A percentile compares a stretch with the other conserved stretches of the same genome.
phyloP scores from a whole-genome alignment of 2,329 filamentous ascomycete genomes.

The Pseudogymnoascus pannorum region DNA sequence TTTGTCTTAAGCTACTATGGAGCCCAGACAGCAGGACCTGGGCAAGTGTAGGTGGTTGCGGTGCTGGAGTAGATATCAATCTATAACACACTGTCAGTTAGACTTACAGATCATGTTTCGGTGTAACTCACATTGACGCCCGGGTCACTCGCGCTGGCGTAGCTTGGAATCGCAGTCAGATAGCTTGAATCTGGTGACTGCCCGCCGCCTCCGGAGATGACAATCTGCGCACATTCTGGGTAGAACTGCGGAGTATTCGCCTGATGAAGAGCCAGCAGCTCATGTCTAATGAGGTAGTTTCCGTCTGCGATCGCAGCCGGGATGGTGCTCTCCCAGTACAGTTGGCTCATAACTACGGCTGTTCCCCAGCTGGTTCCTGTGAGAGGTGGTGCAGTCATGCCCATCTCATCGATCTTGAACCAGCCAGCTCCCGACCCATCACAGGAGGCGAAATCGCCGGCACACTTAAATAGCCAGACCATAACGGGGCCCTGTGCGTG shows the following conservation, averaged over 20 bases:
- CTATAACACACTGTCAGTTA: constrained; percentile 21
- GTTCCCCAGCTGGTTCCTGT: constrained; percentile 42
- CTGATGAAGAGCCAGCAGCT: constrained; percentile 50
- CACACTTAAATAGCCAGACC: constrained; percentile 50
- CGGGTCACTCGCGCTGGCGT: constrained; percentile 18
- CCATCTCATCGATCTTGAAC: constrained; percentile 54
- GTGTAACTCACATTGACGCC: constrained; percentile 28
- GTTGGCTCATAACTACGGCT: constrained; percentile 36
- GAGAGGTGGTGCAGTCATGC: constrained; percentile 38
- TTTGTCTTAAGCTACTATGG: not conserved
- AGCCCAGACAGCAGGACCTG: constrained; percentile 41
- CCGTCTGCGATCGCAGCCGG: constrained; percentile 42
- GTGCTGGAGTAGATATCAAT: constrained; percentile 41
- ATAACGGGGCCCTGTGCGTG: constrained; percentile 51
- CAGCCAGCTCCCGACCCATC: constrained; percentile 45
- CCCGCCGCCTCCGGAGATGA: constrained; percentile 41
- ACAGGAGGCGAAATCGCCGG: constrained; percentile 40
- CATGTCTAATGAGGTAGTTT: constrained; percentile 50
- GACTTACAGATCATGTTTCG: not conserved
- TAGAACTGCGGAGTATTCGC: constrained; percentile 46
- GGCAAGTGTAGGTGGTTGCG: constrained; percentile 39
- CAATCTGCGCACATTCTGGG: constrained; percentile 48
- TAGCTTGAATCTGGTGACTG: constrained; percentile 29
- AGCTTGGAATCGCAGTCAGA: constrained; percentile 22
- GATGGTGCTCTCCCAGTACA: constrained; percentile 44